Evolutionary conservation across 2,329 filamentous ascomycete genomes (phyloP), one percentile per base, ranked within the genome.

Genomic region (Ophiognomonia clavigignenti-juglandacearum): DNA sequence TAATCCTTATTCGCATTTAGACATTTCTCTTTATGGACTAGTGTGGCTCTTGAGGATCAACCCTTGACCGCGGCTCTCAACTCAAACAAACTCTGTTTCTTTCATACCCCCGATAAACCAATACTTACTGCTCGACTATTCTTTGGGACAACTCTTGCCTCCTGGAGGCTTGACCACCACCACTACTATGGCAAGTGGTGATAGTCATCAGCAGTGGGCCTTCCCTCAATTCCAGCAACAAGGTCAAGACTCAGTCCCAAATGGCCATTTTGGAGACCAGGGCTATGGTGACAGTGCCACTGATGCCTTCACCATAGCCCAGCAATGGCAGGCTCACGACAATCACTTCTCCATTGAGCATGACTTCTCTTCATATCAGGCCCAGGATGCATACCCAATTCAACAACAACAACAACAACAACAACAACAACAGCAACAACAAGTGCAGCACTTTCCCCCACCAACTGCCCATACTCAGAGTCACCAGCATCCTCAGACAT

Each of bases 321-420:
- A 52, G 22, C 50, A 52, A 16, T 52, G 50, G 50, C 46, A 48
- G 34, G n/a, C 38, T 4, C 50, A 52, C 23, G 46, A 52, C 9
- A 26, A 13, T 9, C 46, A 52, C 6, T 52, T 38, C 34, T 13
- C 45, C 8, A 43, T 43, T 19, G 46, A 43, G 6, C 24, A 39
- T 32, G 39, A 26, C 10, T 49, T 39, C 20, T 29, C 39, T 9
- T 38, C 35, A 4, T 52, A 27, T n/a, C 50, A 52, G n/a, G 16
- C 42, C 16, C 46, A 49, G 27, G 39, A 34, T 14, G 40, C 48
- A 20, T 52, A 49, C 36, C 27, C 39, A 11, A 41, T 52, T 5
- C 50, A 49, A 23, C 36, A 52, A 23, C 36, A 45, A 13, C 49
- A 35, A 7, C 16, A 24, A 11, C 34, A 52, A 24, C 36, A 45